Base-by-base conservation (phyloP, 306 rosid species). In the Sechiopsis laciniata region DNA sequence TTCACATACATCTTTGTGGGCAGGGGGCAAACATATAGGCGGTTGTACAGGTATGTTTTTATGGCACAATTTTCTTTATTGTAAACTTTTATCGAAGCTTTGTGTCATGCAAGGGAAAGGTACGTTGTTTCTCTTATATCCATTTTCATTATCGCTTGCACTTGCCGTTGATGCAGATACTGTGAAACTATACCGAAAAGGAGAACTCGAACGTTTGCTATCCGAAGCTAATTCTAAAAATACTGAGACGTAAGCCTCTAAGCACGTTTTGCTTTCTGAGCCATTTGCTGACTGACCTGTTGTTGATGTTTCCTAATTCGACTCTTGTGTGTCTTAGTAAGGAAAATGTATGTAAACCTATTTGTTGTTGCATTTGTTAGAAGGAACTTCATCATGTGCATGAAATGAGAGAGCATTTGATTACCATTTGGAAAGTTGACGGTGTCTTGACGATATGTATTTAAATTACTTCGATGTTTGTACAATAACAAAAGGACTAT, bases 21-120 rank as follows among this genome's bases (percentile, higher is more conserved):
- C 96, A 94, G 97, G 96, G 59, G 97, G 99, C 73, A 84, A 89
- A 42, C 97, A 91, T 75, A 89, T 94, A 54, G 99, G 97, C 9
- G 99, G 99, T 51, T 94, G 96, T 86, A 81, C 97, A 84, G 97
- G 99, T 94, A 84, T 29, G 20, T 10, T 46, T 70, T 48, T 72
- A 71, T 29, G 61, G 10, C 52, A 48, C 20, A 37, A 17, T 20
- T 67, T 46, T 8, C 48, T 65, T 40, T 17, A 10, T 13, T 5
- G 13, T 11, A 7, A 4, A 13, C 7, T 42, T 42, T 45, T 20
- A 69, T 21, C 3, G 1, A 68, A 67, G 53, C 53, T 0, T 65
- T n/a, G 8, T 16, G 9, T 65, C 29, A 65, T 1, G 42, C 2
- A 5, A 66, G 0, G 42, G 73, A 2, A 69, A 7, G 7, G 8